phyloP scores from a whole-genome alignment of 2,329 filamentous ascomycete genomes.

The Talaromyces sp. region DNA sequence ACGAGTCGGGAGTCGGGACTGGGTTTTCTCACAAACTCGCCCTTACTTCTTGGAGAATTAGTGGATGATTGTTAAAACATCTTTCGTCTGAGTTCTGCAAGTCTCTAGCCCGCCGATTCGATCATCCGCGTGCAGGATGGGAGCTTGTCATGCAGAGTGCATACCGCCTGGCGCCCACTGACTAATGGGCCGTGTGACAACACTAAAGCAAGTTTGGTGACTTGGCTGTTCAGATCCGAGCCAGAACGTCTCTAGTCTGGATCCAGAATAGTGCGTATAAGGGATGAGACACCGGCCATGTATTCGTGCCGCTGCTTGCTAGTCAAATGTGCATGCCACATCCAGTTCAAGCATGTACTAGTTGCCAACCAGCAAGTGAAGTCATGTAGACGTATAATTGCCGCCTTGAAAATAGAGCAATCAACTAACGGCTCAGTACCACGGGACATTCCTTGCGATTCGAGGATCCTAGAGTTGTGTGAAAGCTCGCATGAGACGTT shows the following conservation, averaged over 20 bases:
- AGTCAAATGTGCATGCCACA: not conserved
- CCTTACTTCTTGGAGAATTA: not conserved
- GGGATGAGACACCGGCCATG: not conserved
- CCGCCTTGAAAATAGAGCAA: not conserved
- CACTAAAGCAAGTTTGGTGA: not conserved
- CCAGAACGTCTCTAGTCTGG: not conserved
- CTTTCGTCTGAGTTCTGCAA: not conserved
- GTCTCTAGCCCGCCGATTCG: not conserved
- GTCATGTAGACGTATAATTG: not conserved
- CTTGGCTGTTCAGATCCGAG: not conserved
- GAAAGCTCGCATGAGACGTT: not conserved
- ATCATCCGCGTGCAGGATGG: not conserved
- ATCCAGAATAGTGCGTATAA: not conserved
- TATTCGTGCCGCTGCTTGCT: not conserved
- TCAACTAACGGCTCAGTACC: not conserved
- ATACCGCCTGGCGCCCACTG: not conserved
- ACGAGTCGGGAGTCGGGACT: no score
- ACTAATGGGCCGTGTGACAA: slow-evolving; percentile 2
- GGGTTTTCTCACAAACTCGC: not conserved
- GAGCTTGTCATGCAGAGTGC: slow-evolving; percentile 7
- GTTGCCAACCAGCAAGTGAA: not conserved
- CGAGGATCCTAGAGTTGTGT: not conserved
- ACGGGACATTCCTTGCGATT: not conserved
- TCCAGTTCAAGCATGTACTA: not conserved
- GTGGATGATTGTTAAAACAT: not conserved